These are phyloP conservation scores for Kluyveromyces wickerhamii DNA, from an alignment of 805 yeast genomes.

Conservation along the genomic window DNA sequence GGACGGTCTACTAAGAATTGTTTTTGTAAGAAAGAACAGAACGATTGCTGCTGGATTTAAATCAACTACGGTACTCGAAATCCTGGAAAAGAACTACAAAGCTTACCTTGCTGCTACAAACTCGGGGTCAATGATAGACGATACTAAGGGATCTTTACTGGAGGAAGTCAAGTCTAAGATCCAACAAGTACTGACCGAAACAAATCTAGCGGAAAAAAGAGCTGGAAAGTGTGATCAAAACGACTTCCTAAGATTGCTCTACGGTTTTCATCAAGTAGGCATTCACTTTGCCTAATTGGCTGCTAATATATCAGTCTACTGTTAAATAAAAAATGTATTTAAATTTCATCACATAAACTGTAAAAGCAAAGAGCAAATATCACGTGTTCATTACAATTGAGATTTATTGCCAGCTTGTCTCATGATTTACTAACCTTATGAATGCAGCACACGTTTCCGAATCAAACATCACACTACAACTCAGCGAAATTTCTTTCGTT, in stretches of 20 bases:
- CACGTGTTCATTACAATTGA: no score
- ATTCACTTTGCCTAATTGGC: constrained; percentile 75
- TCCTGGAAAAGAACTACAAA: constrained; percentile 81
- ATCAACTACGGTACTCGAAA: constrained; percentile 66
- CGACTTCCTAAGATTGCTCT: constrained; percentile 77
- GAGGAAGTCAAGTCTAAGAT: constrained; percentile 59
- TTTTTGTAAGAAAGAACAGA: constrained; percentile 88
- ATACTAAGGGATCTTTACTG: constrained; percentile 34
- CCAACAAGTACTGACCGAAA: constrained; percentile 63
- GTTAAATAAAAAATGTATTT: no score
- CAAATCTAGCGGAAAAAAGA: constrained; percentile 78
- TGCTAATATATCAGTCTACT: no score
- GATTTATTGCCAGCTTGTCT: no score
- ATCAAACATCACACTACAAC: no score
- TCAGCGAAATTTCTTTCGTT: no score
- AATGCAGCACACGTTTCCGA: no score
- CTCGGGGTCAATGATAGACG: constrained; percentile 34
- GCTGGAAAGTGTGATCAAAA: constrained; percentile 93
- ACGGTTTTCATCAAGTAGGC: constrained; percentile 95
- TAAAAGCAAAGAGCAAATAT: no score
- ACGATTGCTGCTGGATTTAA: constrained; percentile 91
- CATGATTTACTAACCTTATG: no score
- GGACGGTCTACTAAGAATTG: constrained; percentile 91
- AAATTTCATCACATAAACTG: no score
- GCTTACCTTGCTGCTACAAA: constrained; percentile 55